A percentile compares a stretch with the other conserved stretches of the same genome.
Conservation (phyloP, 768 basidiomycete species). For the Russula lepida region DNA sequence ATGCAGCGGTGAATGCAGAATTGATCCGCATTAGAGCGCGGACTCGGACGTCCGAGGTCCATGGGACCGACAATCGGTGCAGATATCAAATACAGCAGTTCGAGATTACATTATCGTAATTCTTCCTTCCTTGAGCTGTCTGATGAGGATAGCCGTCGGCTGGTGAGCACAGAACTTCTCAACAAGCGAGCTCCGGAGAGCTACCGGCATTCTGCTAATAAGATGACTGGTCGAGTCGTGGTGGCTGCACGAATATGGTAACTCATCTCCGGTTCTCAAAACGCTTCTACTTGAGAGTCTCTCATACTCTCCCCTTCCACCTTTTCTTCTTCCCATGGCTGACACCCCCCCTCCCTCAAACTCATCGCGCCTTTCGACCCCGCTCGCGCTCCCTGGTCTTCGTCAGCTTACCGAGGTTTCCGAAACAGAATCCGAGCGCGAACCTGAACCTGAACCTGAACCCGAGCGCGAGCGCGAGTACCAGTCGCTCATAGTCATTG, state of each 20-base stretch:
- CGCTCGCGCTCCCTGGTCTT: not conserved
- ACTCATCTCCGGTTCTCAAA: not conserved
- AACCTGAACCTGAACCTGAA: not conserved
- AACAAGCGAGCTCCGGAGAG: not conserved
- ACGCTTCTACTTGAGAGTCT: not conserved
- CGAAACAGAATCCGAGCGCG: not conserved
- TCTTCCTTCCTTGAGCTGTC: no score
- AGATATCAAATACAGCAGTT: no score
- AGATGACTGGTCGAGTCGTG: not conserved
- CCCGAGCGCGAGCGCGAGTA: not conserved
- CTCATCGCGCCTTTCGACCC: not conserved
- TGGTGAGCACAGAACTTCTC: not conserved
- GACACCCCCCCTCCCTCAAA: not conserved
- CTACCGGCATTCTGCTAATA: not conserved
- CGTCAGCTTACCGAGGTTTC: slow-evolving; percentile 3
- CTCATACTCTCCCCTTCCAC: not conserved
- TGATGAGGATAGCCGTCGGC: not conserved
- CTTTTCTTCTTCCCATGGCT: slow-evolving; percentile 1
- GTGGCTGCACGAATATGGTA: slow-evolving; percentile 14
- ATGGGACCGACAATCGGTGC: no score
- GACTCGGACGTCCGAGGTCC: not conserved
- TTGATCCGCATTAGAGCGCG: no score
- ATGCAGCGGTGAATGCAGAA: not conserved
- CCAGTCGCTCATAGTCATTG: not conserved
- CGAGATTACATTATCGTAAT: not conserved